Evolutionary conservation across 2,329 filamentous ascomycete genomes (phyloP), one percentile per base, ranked within the genome.

Genomic region (Alternaria triticimaculans): DNA sequence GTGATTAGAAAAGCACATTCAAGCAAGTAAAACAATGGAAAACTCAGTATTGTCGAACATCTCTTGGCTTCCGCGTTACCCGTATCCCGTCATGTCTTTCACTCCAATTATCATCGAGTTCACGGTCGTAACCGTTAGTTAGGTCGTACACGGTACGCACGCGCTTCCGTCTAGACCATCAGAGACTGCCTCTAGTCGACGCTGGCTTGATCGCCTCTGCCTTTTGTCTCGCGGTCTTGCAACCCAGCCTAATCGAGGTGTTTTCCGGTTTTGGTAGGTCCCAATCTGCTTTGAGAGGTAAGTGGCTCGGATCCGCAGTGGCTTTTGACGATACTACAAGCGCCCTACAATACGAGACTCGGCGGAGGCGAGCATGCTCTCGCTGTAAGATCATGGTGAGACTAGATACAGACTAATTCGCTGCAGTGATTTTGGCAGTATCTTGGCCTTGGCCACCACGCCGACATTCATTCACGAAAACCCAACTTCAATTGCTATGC

Each of bases 11-110:
- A 28, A 55, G 37, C 18, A 23, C 20, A 26, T 55, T 21, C 33
- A 48, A 30, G 41, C 21, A 46, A 37, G 26, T 33, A 60, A 60
- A 60, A 60, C 50, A 60, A 60, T 50, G 23, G 18, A 49, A 60
- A 56, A 37, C 6, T 60, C 50, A 60, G 44, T 55, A 56, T 25
- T 48, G 4, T 41, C 26, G 6, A 28, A 12, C 6, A 18, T 12
- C 20, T 20, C 41, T 41, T 41, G 26, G 20, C 15, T 57, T 15
- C 37, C 44, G 37, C 18, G 41, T 21, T 53, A 10, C 30, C 30
- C 49, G 49, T 53, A 25, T 9, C 6, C 20, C 4, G 18, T 15
- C 10, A 25, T n/a, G 33, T 41, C 5, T 11, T 20, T 33, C 23
- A 21, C 33, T 54, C 41, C 55, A 58, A 43, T 45, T 14, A 44